phyloP scores from a whole-genome alignment of 805 yeast genomes.

The Starmerella potacharoeniae region DNA sequence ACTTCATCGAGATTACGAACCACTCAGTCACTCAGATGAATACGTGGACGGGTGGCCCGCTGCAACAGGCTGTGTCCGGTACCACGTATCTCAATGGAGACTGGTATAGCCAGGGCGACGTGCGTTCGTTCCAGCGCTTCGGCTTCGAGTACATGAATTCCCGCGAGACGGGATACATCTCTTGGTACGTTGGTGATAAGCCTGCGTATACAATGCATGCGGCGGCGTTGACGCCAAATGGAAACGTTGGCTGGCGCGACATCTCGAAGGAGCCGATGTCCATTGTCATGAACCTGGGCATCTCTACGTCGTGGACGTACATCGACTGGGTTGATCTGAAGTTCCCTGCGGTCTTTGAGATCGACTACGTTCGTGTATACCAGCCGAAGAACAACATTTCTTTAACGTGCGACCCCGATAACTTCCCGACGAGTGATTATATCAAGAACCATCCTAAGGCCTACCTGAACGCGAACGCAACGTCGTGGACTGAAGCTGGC shows the following conservation, averaged over 20 bases:
- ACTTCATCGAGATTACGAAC: slow-evolving; percentile 64
- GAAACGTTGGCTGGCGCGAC: slow-evolving; percentile 74
- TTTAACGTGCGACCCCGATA: slow-evolving; percentile 76
- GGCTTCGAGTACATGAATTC: slow-evolving; percentile 63
- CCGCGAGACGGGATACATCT: slow-evolving; percentile 52
- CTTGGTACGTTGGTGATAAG: slow-evolving; percentile 75
- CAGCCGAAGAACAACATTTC: slow-evolving; percentile 59
- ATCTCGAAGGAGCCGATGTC: slow-evolving; percentile 91
- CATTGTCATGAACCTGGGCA: slow-evolving; percentile 73
- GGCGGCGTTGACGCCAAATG: slow-evolving; percentile 73
- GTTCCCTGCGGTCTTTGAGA: slow-evolving; percentile 66
- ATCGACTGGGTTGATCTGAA: slow-evolving; percentile 71
- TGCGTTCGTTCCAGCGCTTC: slow-evolving; percentile 50
- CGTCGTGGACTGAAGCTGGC: slow-evolving; percentile 69
- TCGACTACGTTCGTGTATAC: slow-evolving; percentile 85
- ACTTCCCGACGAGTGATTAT: slow-evolving; percentile 76
- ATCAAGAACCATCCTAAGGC: slow-evolving; percentile 59
- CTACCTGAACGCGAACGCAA: slow-evolving; percentile 55
- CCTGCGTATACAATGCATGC: slow-evolving; percentile 69
- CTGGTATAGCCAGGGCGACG: slow-evolving; percentile 63
- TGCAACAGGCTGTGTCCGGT: slow-evolving; percentile 85
- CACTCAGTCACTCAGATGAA: slow-evolving; percentile 64
- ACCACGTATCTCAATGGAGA: slow-evolving; percentile 62
- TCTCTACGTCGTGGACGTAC: slow-evolving; percentile 86
- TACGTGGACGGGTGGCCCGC: slow-evolving; percentile 83